A percentile compares a stretch with the other conserved stretches of the same genome.
These are phyloP conservation scores for Phytophthora fragariae DNA, from an alignment of 352 stramenopile species.

Conservation along the genomic window DNA sequence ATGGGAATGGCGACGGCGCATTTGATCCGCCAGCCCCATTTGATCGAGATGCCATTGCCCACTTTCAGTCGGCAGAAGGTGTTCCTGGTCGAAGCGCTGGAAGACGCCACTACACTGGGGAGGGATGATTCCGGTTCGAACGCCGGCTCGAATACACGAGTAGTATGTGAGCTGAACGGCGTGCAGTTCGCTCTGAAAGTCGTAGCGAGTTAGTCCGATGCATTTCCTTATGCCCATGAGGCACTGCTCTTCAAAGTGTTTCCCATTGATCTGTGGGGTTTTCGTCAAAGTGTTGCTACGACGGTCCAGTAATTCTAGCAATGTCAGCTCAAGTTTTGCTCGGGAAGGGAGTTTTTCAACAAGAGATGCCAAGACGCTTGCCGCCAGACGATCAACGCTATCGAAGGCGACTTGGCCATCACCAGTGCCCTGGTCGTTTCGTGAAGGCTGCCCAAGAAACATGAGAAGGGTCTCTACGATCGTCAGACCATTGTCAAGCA, in stretches of 20 bases:
- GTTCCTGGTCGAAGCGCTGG: constrained; percentile 46
- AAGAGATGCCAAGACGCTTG: constrained; percentile 16
- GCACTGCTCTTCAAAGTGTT: constrained; percentile 23
- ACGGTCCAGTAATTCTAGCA: constrained; percentile 15
- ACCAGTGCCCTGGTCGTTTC: background rate
- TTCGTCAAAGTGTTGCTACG: background rate
- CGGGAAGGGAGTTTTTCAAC: constrained; percentile 27
- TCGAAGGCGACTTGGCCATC: constrained; percentile 7
- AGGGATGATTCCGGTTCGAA: constrained; percentile 54
- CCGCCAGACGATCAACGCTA: constrained; percentile 28
- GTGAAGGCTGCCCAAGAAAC: constrained; percentile 19
- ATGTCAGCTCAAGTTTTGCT: constrained; percentile 9
- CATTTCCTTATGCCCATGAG: constrained; percentile 31
- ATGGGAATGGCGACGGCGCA: constrained; percentile 3
- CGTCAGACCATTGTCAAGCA: constrained; percentile 11
- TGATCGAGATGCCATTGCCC: constrained; percentile 19
- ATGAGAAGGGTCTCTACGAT: constrained; percentile 25
- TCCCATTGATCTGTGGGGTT: background rate
- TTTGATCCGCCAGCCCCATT: background rate
- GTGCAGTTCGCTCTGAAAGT: constrained; percentile 55
- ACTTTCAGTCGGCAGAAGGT: constrained; percentile 28
- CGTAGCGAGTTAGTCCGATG: constrained; percentile 51
- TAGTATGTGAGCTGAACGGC: constrained; percentile 49
- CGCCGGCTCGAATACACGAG: constrained; percentile 40
- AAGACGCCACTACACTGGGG: constrained; percentile 46